Base-by-base conservation (phyloP, 2,329 filamentous ascomycete genomes). In the Colletotrichum sidae region DNA sequence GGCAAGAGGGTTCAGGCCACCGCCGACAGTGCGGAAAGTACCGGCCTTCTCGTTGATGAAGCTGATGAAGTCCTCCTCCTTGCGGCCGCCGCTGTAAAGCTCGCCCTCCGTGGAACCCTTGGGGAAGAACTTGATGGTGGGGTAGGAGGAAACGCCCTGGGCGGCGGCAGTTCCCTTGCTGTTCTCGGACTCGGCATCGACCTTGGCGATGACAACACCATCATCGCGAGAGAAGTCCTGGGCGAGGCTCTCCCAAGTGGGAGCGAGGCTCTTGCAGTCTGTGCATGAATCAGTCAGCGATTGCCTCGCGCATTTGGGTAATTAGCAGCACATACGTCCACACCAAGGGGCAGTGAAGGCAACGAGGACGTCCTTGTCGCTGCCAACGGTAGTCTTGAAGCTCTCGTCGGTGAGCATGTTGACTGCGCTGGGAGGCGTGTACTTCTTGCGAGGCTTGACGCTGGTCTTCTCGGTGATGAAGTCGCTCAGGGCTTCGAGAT, bases 291-390 rank as follows among this genome's bases (percentile, higher is more conserved):
- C 8, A 6, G 65, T 69, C 64, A 70, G 68, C 56, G 45, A 37
- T 41, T 45, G n/a, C 39, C 45, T 11, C 25, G 15, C 17, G 34
- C 25, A 46, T 25, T 47, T 44, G 47, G 57, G 55, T 62, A 42
- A 54, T 65, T 12, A 62, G 55, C 3, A 41, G 15, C 53, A 92
- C 94, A 81, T 88, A 98, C 96, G 95, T 79, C 95, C 95, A 81
- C 96, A 99, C 96, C 95, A 98, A 57, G 96, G 94, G 57, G 96
- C 95, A 72, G 96, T 99, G 80, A 99, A 99, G 50, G 96, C 94
- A 76, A 99, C 94, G 60, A 99, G 80, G 17, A 97, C 93, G 79
- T 96, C 86, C 86, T 97, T 94, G 69, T 97, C 92, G 55, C 89
- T 85, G 69, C 95, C 95, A 81, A 97, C 84, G 65, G 87, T 83